Percentiles rank a stretch among this genome's conserved stretches.
phyloP scores from a whole-genome alignment of 305 asterid species.

The Petunia hybrid region DNA sequence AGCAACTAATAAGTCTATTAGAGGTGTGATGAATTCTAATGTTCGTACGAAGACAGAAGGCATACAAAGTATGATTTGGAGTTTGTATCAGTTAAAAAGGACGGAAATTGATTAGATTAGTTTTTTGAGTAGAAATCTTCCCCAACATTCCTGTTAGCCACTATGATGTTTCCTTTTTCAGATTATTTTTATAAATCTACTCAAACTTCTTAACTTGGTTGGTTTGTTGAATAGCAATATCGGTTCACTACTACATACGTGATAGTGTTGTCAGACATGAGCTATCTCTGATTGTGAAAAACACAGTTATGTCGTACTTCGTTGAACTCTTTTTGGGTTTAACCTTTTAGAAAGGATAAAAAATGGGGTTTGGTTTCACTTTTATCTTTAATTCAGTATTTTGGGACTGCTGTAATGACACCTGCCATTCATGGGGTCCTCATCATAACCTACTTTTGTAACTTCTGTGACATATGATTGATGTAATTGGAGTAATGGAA shows the following conservation, averaged over 20 bases:
- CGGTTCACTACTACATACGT: neutral
- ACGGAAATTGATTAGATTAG: neutral
- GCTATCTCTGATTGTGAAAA: neutral
- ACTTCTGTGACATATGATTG: neutral
- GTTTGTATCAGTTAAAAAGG: neutral
- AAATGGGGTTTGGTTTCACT: neutral
- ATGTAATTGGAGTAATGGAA: neutral
- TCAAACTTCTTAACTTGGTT: conserved; percentile 5
- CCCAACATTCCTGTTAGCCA: neutral
- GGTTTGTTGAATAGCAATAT: conserved; percentile 3
- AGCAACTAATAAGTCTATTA: conserved; percentile 15
- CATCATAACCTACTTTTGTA: neutral
- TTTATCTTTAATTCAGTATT: neutral
- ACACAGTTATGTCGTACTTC: neutral
- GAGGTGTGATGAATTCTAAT: neutral
- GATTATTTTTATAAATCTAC: neutral
- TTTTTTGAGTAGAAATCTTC: neutral
- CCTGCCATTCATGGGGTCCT: conserved; percentile 6
- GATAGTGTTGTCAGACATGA: neutral
- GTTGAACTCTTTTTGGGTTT: neutral
- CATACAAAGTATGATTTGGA: neutral
- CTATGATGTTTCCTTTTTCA: neutral
- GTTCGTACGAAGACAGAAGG: neutral
- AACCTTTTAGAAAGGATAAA: neutral
- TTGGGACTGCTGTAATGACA: neutral